Percentiles rank a stretch among this genome's conserved stretches.
These are phyloP conservation scores for Neofusicoccum sp. DNA, from an alignment of 2,329 filamentous ascomycete species.

Conservation along the genomic window DNA sequence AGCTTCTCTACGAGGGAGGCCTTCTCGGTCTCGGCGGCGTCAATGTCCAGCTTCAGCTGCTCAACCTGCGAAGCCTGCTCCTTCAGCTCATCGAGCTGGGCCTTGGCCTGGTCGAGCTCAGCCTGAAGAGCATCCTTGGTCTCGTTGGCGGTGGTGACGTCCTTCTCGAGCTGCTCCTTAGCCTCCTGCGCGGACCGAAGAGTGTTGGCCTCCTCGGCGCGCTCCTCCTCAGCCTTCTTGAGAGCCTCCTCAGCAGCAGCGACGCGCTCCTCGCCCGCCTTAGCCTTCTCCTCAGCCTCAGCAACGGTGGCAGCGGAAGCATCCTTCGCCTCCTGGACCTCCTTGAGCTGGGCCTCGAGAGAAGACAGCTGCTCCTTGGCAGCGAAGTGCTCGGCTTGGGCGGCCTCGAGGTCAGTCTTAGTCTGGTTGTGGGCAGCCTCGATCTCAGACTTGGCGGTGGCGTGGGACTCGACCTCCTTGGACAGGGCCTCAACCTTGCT, in stretches of 20 bases:
- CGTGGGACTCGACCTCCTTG: conserved; percentile 9
- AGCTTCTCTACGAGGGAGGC: conserved; percentile 16
- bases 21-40: conserved; percentile 13
- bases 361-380: conserved; percentile 14
- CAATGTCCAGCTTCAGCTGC: conserved; percentile 2
- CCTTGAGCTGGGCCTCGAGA: conserved; percentile 15
- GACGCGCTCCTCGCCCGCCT: conserved; percentile 12
- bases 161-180: conserved; percentile 15
- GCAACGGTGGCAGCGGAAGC: conserved; percentile 4
- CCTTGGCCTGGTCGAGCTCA: not conserved
- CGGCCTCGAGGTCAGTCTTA: conserved; percentile 11
- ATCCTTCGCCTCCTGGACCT: conserved; percentile 7
- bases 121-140: conserved; percentile 6
- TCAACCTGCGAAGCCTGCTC: conserved; percentile 3
- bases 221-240: conserved; percentile 9
- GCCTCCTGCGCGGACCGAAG: conserved; percentile 1
- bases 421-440: conserved; percentile 12
- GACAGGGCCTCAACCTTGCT: conserved; percentile 10
- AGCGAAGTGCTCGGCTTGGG: conserved; percentile 15
- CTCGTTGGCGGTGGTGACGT: conserved; percentile 1
- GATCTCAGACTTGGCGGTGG: conserved; percentile 2
- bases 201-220: conserved; percentile 11
- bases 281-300: conserved; percentile 5
- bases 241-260: conserved; percentile 10
- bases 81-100: conserved; percentile 7